Evolutionary conservation across 2,329 filamentous ascomycete species (phyloP).

Genomic region (Fusarium protoensiforme): DNA sequence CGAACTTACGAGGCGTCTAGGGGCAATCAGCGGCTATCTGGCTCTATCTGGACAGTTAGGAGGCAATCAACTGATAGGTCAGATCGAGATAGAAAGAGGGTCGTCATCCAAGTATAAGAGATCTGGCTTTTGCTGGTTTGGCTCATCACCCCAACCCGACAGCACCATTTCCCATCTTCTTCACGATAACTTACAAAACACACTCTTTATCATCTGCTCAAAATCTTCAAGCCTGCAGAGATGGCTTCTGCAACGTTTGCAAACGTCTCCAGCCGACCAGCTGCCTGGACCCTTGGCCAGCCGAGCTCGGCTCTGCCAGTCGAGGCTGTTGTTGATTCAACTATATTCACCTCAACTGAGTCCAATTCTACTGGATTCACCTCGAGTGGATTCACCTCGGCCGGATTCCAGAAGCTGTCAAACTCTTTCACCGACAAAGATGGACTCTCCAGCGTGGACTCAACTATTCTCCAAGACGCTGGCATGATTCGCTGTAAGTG

Average conservation of each 20-base stretch:
- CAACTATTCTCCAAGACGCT: background rate
- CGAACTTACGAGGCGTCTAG: background rate
- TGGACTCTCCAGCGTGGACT: background rate
- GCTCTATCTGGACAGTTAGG: background rate
- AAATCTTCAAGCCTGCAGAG: background rate
- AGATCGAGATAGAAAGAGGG: background rate
- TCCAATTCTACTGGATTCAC: background rate
- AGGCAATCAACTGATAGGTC: background rate
- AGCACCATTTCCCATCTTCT: background rate
- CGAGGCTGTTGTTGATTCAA: background rate
- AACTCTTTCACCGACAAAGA: background rate
- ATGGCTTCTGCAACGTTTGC: constrained; percentile 1
- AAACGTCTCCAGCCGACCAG: background rate
- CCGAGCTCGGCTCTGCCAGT: background rate
- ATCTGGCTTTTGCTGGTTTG: background rate
- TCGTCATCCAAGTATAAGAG: background rate
- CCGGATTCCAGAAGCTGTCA: background rate
- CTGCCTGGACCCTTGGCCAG: constrained; percentile 24
- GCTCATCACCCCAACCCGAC: background rate
- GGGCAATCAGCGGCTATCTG: background rate
- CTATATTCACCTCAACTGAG: background rate
- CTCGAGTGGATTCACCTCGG: background rate
- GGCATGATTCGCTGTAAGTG: constrained; percentile 15
- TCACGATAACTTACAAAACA: background rate
- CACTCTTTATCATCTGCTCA: background rate